Conservation (phyloP, 768 basidiomycete genomes). For the Termitomyces sp. region DNA sequence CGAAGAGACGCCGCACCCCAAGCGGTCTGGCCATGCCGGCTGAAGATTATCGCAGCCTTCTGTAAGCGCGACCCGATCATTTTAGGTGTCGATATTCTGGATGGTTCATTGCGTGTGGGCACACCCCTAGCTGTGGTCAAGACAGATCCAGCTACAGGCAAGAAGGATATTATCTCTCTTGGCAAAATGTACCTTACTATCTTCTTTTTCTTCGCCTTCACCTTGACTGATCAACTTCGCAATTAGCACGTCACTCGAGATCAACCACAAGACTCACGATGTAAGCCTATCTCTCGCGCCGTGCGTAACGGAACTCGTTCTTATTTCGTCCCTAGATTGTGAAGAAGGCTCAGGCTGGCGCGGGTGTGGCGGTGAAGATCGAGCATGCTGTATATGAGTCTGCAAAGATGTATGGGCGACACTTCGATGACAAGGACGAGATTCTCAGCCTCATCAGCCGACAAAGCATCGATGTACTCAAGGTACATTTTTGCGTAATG, state of each 20-base stretch:
- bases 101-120: constrained; percentile 86
- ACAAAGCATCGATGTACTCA: constrained; percentile 92
- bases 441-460: constrained; percentile 87
- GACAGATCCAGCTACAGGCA: constrained; percentile 80
- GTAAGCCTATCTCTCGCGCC: constrained; percentile 35
- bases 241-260: constrained; percentile 88
- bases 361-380: constrained; percentile 96
- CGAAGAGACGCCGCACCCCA: constrained; percentile 88
- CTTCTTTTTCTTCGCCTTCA: not conserved
- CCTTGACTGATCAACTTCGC: constrained; percentile 10
- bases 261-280: constrained; percentile 90
- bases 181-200: constrained; percentile 80
- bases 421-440: constrained; percentile 96
- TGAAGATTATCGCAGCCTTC: constrained; percentile 92
- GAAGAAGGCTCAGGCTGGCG: constrained; percentile 93
- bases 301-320: constrained; percentile 1
- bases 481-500: constrained; percentile 45
- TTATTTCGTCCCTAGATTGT: constrained; percentile 54
- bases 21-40: constrained; percentile 94
- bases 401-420: constrained; percentile 92
- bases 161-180: constrained; percentile 87
- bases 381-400: constrained; percentile 96
- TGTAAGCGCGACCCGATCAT: constrained; percentile 98
- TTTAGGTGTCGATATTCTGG: constrained; percentile 92
- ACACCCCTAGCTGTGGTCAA: constrained; percentile 96